A percentile compares a stretch with the other conserved stretches of the same genome.
phyloP scores from a whole-genome alignment of 345 rosid species.

The Euphorbia tirucalli region DNA sequence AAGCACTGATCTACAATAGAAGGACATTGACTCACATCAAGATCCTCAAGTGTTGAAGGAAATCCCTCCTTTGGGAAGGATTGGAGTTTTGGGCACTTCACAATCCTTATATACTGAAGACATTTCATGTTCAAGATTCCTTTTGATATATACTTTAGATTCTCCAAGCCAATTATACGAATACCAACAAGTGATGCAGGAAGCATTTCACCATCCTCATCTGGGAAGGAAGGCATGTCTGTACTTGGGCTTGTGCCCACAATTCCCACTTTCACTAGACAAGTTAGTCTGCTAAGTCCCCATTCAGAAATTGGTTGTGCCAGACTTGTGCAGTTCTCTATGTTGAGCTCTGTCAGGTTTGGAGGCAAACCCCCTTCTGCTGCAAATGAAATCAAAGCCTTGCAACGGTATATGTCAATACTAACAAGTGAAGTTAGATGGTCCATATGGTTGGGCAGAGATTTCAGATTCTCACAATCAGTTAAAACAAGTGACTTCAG shows the following conservation, averaged over 20 bases:
- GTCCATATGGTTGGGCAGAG: background rate
- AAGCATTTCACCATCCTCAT: background rate
- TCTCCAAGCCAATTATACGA: background rate
- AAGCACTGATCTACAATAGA: background rate
- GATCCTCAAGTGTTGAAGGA: background rate
- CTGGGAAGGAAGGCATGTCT: background rate
- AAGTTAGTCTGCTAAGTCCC: background rate
- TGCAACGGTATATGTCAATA: too few species aligned
- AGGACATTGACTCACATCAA: background rate
- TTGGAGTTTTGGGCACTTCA: background rate
- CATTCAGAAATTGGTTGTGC: too few species aligned
- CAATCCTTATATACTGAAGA: background rate
- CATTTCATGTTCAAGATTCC: background rate
- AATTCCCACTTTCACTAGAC: background rate
- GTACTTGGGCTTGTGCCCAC: background rate
- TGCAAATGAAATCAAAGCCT: background rate
- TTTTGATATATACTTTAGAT: background rate
- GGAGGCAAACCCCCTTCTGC: background rate
- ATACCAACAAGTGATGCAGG: background rate
- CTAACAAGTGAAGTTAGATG: background rate
- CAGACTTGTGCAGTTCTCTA: background rate
- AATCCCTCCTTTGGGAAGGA: background rate
- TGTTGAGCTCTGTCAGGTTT: background rate
- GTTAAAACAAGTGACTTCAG: background rate
- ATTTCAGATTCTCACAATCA: background rate